A percentile compares a stretch with the other conserved stretches of the same genome.
Evolutionary conservation across 257 asterid species (phyloP).

Genomic region (Mentha longifolia): DNA sequence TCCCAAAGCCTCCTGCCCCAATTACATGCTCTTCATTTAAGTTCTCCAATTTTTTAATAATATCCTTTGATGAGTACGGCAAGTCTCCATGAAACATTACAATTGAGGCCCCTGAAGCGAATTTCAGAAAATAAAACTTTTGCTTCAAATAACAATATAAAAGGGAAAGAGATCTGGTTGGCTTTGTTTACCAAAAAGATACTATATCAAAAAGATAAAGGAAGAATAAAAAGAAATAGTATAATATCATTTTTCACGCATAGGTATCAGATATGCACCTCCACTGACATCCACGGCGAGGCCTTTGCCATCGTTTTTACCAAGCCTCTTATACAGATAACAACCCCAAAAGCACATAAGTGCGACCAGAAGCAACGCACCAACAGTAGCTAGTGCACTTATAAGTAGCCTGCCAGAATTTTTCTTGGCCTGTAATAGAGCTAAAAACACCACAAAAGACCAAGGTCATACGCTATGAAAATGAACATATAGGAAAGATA

Average conservation of each 20-base stretch:
- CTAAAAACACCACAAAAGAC: conserved; percentile 45
- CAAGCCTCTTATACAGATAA: conserved; percentile 78
- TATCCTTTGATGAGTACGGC: conserved; percentile 92
- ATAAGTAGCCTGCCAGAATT: conserved; percentile 82
- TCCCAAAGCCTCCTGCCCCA: conserved; percentile 96
- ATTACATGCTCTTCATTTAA: conserved; percentile 85
- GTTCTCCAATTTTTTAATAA: conserved; percentile 75
- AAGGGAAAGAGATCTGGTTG: not conserved
- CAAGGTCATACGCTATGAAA: conserved; percentile 19
- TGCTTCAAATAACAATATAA: conserved; percentile 1
- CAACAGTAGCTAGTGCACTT: conserved; percentile 93
- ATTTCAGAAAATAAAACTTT: conserved; percentile 15
- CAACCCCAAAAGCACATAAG: conserved; percentile 98
- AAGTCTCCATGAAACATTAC: conserved; percentile 96
- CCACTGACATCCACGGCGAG: conserved; percentile 82
- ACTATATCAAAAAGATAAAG: not conserved
- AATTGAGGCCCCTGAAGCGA: conserved; percentile 84
- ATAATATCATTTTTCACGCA: conserved; percentile 29
- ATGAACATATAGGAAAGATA: conserved; percentile 9
- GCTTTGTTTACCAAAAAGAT: not conserved
- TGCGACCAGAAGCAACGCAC: conserved; percentile 89
- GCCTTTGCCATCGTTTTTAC: conserved; percentile 71
- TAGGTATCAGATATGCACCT: conserved; percentile 58
- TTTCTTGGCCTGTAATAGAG: conserved; percentile 64
- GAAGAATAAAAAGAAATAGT: conserved; percentile 15